Conservation (phyloP, 768 basidiomycete species). For the Calocybe indica region DNA sequence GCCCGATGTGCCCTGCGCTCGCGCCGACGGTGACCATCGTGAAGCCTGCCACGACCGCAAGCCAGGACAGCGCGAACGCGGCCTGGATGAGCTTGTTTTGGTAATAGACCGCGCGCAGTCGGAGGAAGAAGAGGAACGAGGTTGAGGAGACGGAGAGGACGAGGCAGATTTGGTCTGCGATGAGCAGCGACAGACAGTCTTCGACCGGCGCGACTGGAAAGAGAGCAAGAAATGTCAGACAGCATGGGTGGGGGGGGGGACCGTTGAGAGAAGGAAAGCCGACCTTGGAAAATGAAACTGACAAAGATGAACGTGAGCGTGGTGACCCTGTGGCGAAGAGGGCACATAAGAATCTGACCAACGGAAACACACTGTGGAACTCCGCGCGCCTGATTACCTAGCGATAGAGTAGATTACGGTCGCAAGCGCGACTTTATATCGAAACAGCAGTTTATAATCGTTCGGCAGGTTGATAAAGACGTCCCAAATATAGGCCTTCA, state of each 20-base stretch:
- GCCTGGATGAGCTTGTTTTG: slow-evolving; percentile 13
- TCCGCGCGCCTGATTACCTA: no score
- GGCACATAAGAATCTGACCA: no score
- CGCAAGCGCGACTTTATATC: slow-evolving; percentile 8
- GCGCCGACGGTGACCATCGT: slow-evolving; percentile 16
- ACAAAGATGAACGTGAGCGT: not conserved
- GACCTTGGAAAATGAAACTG: not conserved
- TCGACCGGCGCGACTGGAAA: not conserved
- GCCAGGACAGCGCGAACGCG: slow-evolving; percentile 24
- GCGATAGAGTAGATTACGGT: slow-evolving; percentile 19
- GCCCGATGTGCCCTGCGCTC: not conserved
- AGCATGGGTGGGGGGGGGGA: no score
- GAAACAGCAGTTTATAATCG: slow-evolving; percentile 15
- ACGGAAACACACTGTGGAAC: no score
- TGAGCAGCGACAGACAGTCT: not conserved
- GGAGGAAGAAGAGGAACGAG: slow-evolving; percentile 22
- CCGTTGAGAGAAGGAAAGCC: no score
- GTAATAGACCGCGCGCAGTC: slow-evolving; percentile 19
- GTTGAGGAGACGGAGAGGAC: slow-evolving; percentile 15
- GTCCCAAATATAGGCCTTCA: slow-evolving; percentile 22
- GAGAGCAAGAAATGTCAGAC: not conserved
- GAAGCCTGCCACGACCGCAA: slow-evolving; percentile 19
- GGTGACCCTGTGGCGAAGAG: not conserved
- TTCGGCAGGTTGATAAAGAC: slow-evolving; percentile 14
- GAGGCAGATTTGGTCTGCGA: not conserved